Evolutionary conservation across 2,329 filamentous ascomycete species (phyloP), one percentile per base, ranked within the genome.

Genomic region (Incumbomyces lentus): DNA sequence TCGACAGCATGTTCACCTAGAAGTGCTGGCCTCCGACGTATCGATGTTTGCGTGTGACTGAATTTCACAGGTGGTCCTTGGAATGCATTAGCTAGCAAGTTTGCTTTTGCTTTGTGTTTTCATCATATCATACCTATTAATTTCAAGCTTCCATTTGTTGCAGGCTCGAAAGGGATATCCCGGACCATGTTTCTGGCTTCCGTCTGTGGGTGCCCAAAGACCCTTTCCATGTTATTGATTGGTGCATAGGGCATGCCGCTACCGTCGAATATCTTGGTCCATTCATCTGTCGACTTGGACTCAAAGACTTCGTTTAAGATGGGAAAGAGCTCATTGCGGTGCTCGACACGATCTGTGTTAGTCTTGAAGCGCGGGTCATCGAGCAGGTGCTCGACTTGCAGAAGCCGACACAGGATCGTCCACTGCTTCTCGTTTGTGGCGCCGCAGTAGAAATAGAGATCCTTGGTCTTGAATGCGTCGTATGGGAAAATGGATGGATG

Each of bases 351-450:
- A 12, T 51, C 50, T 30, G 54, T 50, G 32, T 56, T 56, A 8
- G 52, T 50, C 16, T 46, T 49, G 19, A 49, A 39, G 2, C 38
- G 46, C 30, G 16, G 32, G 12, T 45, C 33, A 10, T 14, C 26
- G 17, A 22, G 6, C 13, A 55, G 32, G 2, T 44, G 43, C n/a
- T 49, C 43, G 11, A 53, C 46, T 1, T 38, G 49, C 45, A 55
- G 41, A 14, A 44, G 41, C 26, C 48, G 37, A 42, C 54, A 53
- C 19, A 55, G 50, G 13, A 49, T 47, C n/a, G 52, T 52, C 54
- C 52, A 56, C 19, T 56, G 54, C 26, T 52, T 40, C 40, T 53
- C 53, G 40, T 55, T 56, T 32, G 54, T 56, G 19, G 54, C 54
- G 10, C 52, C 54, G 14, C 54, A 45, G 40, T 52, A 55, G n/a